Conservation (phyloP, 1,139 yeast genomes). For the Geotrichum bryndzae region DNA sequence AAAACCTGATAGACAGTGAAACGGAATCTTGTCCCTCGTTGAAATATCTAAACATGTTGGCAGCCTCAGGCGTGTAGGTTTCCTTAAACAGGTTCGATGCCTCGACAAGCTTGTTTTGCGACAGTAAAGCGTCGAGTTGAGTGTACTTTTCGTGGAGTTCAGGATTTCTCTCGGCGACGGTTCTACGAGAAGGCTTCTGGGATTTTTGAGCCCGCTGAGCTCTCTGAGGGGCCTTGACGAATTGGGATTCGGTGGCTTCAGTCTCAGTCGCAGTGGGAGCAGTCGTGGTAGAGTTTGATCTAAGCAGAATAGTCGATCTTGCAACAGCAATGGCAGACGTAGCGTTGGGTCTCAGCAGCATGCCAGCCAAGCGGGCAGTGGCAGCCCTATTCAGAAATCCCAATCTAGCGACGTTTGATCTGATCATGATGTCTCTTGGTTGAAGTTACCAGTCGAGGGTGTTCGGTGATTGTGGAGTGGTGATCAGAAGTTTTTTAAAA, state of each 20-base stretch:
- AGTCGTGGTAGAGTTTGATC: not conserved
- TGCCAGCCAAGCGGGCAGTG: constrained; percentile 1
- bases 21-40: not conserved
- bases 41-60: constrained; percentile 7
- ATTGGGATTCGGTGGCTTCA: not conserved
- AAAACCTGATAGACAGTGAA: constrained; percentile 5
- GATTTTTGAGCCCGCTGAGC: not conserved
- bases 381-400: constrained; percentile 5
- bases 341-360: not conserved
- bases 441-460: not conserved
- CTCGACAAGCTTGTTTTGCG: constrained; percentile 4
- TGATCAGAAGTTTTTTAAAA: constrained; percentile 4
- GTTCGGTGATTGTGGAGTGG: not conserved
- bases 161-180: not conserved
- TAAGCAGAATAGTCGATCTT: not conserved
- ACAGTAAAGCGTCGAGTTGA: constrained; percentile 5
- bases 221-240: not conserved
- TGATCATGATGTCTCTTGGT: constrained; percentile 5
- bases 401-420: constrained; percentile 5
- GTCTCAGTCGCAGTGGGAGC: constrained; percentile 1
- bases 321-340: not conserved
- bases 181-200: not conserved
- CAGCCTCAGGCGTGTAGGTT: constrained; percentile 8
- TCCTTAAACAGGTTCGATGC: constrained; percentile 11
- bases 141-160: constrained; percentile 4